These are phyloP conservation scores for Aspergillus amoenus DNA, from an alignment of 2,329 filamentous ascomycete genomes.

Conservation along the genomic window DNA sequence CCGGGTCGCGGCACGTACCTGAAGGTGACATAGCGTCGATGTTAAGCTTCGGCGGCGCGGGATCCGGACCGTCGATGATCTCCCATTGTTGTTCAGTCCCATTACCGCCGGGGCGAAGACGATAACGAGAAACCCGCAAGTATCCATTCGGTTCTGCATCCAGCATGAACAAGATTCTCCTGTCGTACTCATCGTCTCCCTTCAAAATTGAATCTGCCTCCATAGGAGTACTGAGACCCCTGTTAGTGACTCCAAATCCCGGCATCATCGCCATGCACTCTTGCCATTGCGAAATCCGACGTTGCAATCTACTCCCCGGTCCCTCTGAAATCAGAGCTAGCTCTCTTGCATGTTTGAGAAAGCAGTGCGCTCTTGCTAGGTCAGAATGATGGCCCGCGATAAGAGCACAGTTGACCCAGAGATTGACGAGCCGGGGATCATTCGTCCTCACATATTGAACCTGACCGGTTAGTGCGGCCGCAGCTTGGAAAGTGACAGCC, in stretches of 20 bases:
- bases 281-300: conserved; percentile 9
- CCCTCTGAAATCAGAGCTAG: conserved; percentile 16
- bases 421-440: conserved; percentile 16
- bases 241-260: conserved; percentile 15
- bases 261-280: conserved; percentile 10
- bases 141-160: conserved; percentile 12
- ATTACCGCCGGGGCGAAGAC: not conserved
- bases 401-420: conserved; percentile 24
- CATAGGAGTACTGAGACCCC: conserved; percentile 9
- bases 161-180: conserved; percentile 21
- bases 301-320: conserved; percentile 2
- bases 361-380: conserved; percentile 19
- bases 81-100: not conserved
- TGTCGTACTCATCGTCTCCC: not conserved
- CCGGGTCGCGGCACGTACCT: not conserved
- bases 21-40: not conserved
- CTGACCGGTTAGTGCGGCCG: conserved; percentile 8
- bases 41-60: not conserved
- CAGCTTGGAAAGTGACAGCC: conserved; percentile 13
- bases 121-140: conserved; percentile 13
- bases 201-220: conserved; percentile 6
- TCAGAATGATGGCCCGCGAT: conserved; percentile 26
- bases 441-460: conserved; percentile 3
- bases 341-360: conserved; percentile 17
- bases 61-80: not conserved